Evolutionary conservation across 1,284 basidiomycete genomes (phyloP).

Genomic region (Laetiporus sulphureus): DNA sequence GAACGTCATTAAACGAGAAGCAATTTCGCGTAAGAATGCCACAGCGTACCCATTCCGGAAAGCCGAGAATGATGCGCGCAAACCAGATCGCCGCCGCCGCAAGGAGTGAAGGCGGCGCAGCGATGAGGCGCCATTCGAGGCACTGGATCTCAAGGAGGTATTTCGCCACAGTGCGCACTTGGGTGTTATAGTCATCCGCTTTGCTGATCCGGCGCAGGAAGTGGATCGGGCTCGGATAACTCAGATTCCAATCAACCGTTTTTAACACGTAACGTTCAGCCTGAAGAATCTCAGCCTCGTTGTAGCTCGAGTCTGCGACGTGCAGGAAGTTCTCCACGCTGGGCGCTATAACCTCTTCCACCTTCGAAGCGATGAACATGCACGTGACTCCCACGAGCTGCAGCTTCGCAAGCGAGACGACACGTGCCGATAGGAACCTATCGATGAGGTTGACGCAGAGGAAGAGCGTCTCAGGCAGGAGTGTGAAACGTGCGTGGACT

Average conservation of each 20-base stretch:
- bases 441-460: conserved; percentile 94
- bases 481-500: conserved; percentile 89
- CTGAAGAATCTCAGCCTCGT: conserved; percentile 82
- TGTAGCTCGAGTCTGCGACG: conserved; percentile 87
- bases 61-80: conserved; percentile 79
- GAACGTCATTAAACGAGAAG: conserved; percentile 7
- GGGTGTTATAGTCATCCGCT: conserved; percentile 92
- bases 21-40: not conserved
- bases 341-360: conserved; percentile 94
- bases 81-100: conserved; percentile 92
- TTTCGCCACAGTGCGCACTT: conserved; percentile 88
- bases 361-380: conserved; percentile 92
- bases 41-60: conserved; percentile 76
- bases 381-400: conserved; percentile 95
- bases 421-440: conserved; percentile 88
- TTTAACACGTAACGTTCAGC: conserved; percentile 93
- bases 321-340: conserved; percentile 84
- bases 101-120: conserved; percentile 77
- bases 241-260: conserved; percentile 88
- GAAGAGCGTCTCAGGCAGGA: conserved; percentile 95
- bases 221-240: conserved; percentile 91
- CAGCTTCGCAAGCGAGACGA: conserved; percentile 88
- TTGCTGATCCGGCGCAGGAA: conserved; percentile 91
- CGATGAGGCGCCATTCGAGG: conserved; percentile 83
- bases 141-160: conserved; percentile 89